Conservation (phyloP, 164 flowering plant species). For the Chimonanthus praecox region DNA sequence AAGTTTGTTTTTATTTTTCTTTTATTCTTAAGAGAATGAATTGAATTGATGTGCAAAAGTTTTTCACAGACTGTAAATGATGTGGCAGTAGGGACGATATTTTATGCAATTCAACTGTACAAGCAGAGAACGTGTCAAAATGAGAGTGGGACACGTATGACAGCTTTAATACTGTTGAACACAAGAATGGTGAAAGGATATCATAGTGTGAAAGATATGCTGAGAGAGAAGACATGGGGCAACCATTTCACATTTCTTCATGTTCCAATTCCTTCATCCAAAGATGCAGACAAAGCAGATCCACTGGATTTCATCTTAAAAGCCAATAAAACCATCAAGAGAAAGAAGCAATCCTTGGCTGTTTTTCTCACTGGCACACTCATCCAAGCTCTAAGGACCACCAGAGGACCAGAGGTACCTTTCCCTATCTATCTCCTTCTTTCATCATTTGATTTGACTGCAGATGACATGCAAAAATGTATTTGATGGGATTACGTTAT, state of each 20-base stretch:
- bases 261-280: conserved; percentile 12
- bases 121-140: conserved; percentile 26
- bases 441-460: not conserved
- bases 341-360: conserved; percentile 29
- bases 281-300: conserved; percentile 1
- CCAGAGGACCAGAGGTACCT: conserved; percentile 40
- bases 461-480: not conserved
- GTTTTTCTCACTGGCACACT: conserved; percentile 29
- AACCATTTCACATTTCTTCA: conserved; percentile 28
- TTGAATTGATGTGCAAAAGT: not conserved
- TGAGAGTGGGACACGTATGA: conserved; percentile 19
- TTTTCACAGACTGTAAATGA: conserved; percentile 50
- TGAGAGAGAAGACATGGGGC: conserved; percentile 31
- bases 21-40: not conserved
- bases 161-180: conserved; percentile 50
- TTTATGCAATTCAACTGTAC: conserved; percentile 46
- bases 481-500: not conserved
- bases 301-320: conserved; percentile 30
- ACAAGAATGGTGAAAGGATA: conserved; percentile 35
- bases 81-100: conserved; percentile 39
- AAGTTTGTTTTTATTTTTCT: not conserved
- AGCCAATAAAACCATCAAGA: conserved; percentile 28
- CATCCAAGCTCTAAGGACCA: conserved; percentile 23
- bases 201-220: conserved; percentile 41
- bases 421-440: too few species aligned